Evolutionary conservation across 2,329 filamentous ascomycete genomes (phyloP).

Genomic region (Graphilbum sp.): DNA sequence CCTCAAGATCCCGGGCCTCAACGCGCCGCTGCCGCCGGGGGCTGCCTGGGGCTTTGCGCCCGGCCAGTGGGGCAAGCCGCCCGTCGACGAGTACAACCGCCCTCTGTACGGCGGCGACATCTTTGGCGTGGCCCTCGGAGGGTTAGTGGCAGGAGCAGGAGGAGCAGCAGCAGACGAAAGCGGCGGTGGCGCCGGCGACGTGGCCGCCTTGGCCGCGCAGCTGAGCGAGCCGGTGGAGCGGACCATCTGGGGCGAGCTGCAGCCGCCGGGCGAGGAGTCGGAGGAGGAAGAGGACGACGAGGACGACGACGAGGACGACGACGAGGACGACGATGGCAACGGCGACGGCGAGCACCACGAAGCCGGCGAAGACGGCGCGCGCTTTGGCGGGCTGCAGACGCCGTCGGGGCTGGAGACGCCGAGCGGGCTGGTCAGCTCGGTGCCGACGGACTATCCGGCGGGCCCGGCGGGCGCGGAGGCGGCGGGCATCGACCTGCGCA

Average conservation of each 20-base stretch:
- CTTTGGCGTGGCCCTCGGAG: too few species aligned
- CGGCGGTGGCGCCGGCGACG: conserved; percentile 12
- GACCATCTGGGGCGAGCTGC: conserved; percentile 81
- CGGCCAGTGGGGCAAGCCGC: conserved; percentile 90
- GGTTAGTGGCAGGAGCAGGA: too few species aligned
- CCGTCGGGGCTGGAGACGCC: conserved; percentile 67
- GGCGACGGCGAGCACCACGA: conserved; percentile 53
- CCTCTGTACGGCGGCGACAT: conserved; percentile 90
- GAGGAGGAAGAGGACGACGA: conserved; percentile 47
- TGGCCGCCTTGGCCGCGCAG: conserved; percentile 20
- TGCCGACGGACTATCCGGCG: conserved; percentile 63
- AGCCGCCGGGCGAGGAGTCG: conserved; percentile 60
- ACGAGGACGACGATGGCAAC: conserved; percentile 20
- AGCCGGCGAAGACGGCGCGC: conserved; percentile 47
- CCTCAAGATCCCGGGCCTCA: conserved; percentile 87
- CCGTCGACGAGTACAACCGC: conserved; percentile 81
- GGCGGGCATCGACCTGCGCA: conserved; percentile 83
- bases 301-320: conserved; percentile 40
- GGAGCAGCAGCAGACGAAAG: too few species aligned
- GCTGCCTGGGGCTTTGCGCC: conserved; percentile 91
- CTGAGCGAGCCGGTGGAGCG: conserved; percentile 70
- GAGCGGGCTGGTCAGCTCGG: conserved; percentile 61
- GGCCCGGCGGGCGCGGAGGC: conserved; percentile 47
- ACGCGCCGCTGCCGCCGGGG: conserved; percentile 78
- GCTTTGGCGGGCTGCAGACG: conserved; percentile 51